Conservation (phyloP, 1,139 yeast species). For the Candida dubliniensis region DNA sequence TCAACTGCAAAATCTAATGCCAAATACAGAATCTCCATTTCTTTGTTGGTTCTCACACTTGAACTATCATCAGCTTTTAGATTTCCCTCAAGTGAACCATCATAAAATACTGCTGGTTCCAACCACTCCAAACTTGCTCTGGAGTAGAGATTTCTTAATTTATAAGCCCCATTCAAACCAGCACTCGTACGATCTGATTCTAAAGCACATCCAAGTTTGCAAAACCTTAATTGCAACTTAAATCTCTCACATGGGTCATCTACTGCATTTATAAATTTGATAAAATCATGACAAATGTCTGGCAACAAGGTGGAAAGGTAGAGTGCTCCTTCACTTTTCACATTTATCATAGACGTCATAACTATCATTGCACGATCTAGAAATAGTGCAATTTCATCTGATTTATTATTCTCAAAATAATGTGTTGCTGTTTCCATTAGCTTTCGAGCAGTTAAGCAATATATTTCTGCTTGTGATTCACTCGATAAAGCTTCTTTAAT, state of each 20-base stretch:
- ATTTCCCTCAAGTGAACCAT: slow-evolving; percentile 16
- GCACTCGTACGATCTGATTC: slow-evolving; percentile 40
- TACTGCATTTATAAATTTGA: slow-evolving; percentile 34
- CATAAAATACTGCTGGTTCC: slow-evolving; percentile 51
- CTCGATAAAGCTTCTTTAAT: slow-evolving; percentile 45
- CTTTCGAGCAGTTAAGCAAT: slow-evolving; percentile 36
- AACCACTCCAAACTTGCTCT: slow-evolving; percentile 67
- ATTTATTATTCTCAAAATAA: slow-evolving; percentile 26
- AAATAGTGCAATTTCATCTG: slow-evolving; percentile 35
- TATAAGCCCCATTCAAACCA: slow-evolving; percentile 56
- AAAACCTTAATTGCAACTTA: slow-evolving; percentile 57
- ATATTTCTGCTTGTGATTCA: slow-evolving; percentile 49
- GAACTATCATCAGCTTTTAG: slow-evolving; percentile 7
- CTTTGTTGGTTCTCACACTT: slow-evolving; percentile 11
- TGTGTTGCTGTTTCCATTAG: slow-evolving; percentile 26
- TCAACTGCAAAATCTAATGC: slow-evolving; percentile 68
- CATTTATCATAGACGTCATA: slow-evolving; percentile 36
- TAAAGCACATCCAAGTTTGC: slow-evolving; percentile 53
- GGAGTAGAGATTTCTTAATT: slow-evolving; percentile 60
- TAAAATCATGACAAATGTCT: slow-evolving; percentile 28
- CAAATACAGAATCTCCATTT: slow-evolving; percentile 51
- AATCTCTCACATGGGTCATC: slow-evolving; percentile 39
- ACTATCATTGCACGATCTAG: slow-evolving; percentile 43
- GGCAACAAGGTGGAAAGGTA: slow-evolving; percentile 37
- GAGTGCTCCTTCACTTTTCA: slow-evolving; percentile 40